Conservation (phyloP, 2,329 filamentous ascomycete species). For the Pleoardoris graminearum region DNA sequence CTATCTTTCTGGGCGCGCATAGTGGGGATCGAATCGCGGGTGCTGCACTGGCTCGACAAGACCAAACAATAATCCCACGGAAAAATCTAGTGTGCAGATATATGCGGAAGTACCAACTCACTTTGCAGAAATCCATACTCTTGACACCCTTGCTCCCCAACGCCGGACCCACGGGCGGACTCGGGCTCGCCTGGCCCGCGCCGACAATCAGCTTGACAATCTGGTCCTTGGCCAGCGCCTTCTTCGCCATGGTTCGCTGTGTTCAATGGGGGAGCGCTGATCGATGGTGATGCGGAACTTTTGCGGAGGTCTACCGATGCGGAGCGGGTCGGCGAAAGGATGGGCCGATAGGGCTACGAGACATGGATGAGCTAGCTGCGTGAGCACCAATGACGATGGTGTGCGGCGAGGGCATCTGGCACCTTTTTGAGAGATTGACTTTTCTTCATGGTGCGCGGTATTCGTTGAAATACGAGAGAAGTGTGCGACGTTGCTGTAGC, state of each 20-base stretch:
- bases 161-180: slow-evolving; percentile 93
- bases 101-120: too few relatives aligned
- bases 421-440: too few relatives aligned
- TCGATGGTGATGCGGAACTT: slow-evolving; percentile 11
- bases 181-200: slow-evolving; percentile 90
- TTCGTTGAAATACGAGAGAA: too few relatives aligned
- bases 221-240: slow-evolving; percentile 43
- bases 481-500: too few relatives aligned
- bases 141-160: slow-evolving; percentile 97
- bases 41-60: neutral
- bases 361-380: neutral
- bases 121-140: slow-evolving; percentile 99
- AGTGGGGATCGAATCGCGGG: neutral
- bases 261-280: neutral
- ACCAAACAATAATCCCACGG: too few relatives aligned
- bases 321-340: slow-evolving; percentile 11
- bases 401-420: too few relatives aligned
- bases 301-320: slow-evolving; percentile 13
- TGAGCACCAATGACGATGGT: too few relatives aligned
- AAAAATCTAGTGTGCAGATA: too few relatives aligned
- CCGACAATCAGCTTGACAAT: slow-evolving; percentile 98
- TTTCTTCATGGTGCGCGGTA: too few relatives aligned
- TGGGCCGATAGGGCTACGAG: neutral
- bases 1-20: too few relatives aligned
- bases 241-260: slow-evolving; percentile 38